A percentile compares a stretch with the other conserved stretches of the same genome.
These are phyloP conservation scores for Argentina anserina DNA, from an alignment of 306 rosid species.

Conservation along the genomic window DNA sequence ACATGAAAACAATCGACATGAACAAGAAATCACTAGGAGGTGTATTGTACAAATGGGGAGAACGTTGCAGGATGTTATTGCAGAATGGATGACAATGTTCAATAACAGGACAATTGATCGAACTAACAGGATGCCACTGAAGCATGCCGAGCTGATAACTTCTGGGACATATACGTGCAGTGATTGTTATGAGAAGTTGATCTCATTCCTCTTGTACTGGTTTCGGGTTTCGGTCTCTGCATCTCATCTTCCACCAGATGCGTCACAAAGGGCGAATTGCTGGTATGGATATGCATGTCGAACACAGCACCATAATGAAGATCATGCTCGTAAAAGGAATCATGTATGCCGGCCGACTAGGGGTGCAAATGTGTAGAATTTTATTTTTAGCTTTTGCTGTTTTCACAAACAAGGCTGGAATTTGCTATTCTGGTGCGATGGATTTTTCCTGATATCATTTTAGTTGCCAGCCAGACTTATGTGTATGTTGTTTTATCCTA, in stretches of 20 bases:
- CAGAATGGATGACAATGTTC: conserved; percentile 67
- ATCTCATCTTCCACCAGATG: conserved; percentile 51
- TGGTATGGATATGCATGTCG: conserved; percentile 94
- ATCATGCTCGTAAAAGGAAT: conserved; percentile 78
- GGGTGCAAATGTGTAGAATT: conserved; percentile 25
- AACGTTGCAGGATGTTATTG: conserved; percentile 71
- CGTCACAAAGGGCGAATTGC: conserved; percentile 69
- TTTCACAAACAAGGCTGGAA: neutral
- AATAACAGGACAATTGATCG: conserved; percentile 73
- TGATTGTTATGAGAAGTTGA: conserved; percentile 70
- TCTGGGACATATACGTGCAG: conserved; percentile 57
- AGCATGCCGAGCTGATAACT: conserved; percentile 56
- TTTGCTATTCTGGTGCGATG: neutral
- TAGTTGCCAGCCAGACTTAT: neutral
- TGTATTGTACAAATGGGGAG: conserved; percentile 77
- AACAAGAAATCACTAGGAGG: conserved; percentile 69
- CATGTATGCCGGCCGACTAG: conserved; percentile 86
- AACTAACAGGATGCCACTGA: conserved; percentile 48
- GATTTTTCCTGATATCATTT: neutral
- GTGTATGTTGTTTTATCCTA: neutral
- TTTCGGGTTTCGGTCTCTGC: conserved; percentile 68
- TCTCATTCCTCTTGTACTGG: conserved; percentile 83
- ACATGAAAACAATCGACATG: conserved; percentile 79
- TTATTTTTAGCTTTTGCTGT: neutral
- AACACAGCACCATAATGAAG: conserved; percentile 78